Percentiles rank a stretch among this genome's conserved stretches.
phyloP scores from a whole-genome alignment of 140 eudicot species.

The Flaveria floridana region DNA sequence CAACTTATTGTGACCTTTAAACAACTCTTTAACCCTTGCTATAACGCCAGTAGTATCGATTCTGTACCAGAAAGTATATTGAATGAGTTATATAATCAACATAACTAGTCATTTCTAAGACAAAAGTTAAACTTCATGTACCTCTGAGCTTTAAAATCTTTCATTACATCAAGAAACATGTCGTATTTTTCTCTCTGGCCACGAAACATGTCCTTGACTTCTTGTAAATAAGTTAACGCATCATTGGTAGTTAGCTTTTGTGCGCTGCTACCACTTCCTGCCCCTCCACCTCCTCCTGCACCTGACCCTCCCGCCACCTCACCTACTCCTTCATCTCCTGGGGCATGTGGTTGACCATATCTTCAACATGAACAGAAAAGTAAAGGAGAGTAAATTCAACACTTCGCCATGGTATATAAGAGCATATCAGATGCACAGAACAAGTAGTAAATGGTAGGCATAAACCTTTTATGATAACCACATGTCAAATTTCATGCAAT shows the following conservation, averaged over 20 bases:
- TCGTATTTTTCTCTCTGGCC: conserved; percentile 67
- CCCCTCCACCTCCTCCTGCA: conserved; percentile 30
- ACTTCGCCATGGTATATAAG: conserved; percentile 6
- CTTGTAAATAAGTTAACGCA: conserved; percentile 71
- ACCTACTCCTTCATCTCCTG: conserved; percentile 45
- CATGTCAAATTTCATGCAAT: not conserved
- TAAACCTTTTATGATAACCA: conserved; percentile 3
- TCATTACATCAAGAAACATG: conserved; percentile 54
- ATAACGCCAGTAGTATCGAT: conserved; percentile 85
- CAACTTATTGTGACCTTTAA: conserved; percentile 75
- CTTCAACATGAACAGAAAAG: conserved; percentile 41
- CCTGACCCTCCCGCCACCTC: conserved; percentile 37
- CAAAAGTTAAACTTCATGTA: conserved; percentile 24
- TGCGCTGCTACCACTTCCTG: conserved; percentile 43
- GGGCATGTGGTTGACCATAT: conserved; percentile 59
- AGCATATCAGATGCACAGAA: not conserved
- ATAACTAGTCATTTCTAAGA: not conserved
- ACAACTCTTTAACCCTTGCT: conserved; percentile 70
- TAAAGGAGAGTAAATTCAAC: not conserved
- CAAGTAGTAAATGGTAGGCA: conserved; percentile 9
- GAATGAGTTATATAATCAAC: conserved; percentile 3
- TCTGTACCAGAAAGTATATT: conserved; percentile 40
- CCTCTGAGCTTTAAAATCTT: conserved; percentile 80
- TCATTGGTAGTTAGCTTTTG: conserved; percentile 83
- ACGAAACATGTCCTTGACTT: conserved; percentile 86